phyloP scores from a whole-genome alignment of 352 stramenopile genomes.

The Pythium myriotylum region DNA sequence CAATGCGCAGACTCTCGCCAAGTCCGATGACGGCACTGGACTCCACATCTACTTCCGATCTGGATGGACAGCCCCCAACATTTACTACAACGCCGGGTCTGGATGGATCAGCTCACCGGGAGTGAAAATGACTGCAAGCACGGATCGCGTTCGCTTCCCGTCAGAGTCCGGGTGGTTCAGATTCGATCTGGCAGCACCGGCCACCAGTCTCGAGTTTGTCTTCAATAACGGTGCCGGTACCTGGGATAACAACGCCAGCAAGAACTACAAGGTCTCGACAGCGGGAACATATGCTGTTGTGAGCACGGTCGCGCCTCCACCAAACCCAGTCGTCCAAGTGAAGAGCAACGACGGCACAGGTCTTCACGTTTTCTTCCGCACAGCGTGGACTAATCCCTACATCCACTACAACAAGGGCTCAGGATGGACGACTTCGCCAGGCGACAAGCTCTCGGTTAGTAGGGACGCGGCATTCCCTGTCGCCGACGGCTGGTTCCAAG shows the following conservation, averaged over 20 bases:
- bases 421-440: conserved; percentile 37
- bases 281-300: conserved; percentile 35
- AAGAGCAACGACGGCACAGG: conserved; percentile 36
- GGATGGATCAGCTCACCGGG: conserved; percentile 42
- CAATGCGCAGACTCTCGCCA: conserved; percentile 41
- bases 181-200: conserved; percentile 30
- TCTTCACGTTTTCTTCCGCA: conserved; percentile 47
- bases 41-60: conserved; percentile 55
- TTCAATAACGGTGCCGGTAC: conserved; percentile 44
- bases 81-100: conserved; percentile 51
- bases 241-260: conserved; percentile 46
- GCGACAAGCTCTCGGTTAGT: conserved; percentile 32
- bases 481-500: conserved; percentile 44
- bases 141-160: conserved; percentile 40
- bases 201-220: conserved; percentile 31
- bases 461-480: conserved; percentile 39
- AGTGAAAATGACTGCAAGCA: conserved; percentile 33
- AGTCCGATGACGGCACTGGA: conserved; percentile 37
- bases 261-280: conserved; percentile 39
- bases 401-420: conserved; percentile 51
- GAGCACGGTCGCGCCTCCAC: conserved; percentile 13
- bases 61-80: conserved; percentile 45
- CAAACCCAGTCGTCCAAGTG: conserved; percentile 21
- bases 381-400: conserved; percentile 41
- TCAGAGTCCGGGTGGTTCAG: conserved; percentile 43